A percentile compares a stretch with the other conserved stretches of the same genome.
phyloP scores from a whole-genome alignment of 1,284 basidiomycete species.

The Rhodotorula sp. region DNA sequence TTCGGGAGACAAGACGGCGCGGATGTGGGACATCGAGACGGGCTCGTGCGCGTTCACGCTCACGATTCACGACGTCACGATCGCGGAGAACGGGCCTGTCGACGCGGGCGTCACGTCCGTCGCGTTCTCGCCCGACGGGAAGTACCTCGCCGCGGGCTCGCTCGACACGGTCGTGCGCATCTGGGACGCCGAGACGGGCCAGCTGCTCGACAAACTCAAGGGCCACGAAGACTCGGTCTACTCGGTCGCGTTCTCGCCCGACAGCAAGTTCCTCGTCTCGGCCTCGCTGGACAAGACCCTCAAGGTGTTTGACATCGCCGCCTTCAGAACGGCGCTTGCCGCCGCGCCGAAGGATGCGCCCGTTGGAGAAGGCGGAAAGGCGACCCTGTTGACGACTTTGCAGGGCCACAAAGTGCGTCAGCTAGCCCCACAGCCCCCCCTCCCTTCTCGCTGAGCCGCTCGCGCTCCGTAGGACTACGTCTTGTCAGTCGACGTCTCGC shows the following conservation, averaged over 20 bases:
- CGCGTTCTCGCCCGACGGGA: conserved; percentile 75
- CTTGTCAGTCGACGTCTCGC: conserved; percentile 72
- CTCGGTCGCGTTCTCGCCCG: conserved; percentile 80
- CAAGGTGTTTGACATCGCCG: conserved; percentile 78
- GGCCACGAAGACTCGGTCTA: conserved; percentile 82
- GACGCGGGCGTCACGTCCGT: conserved; percentile 78
- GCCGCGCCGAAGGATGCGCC: conserved; percentile 42
- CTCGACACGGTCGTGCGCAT: conserved; percentile 81
- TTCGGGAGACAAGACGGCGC: conserved; percentile 82
- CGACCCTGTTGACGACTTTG: conserved; percentile 70
- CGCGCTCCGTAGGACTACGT: conserved; percentile 65
- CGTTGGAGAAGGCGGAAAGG: conserved; percentile 45
- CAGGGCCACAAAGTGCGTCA: conserved; percentile 77
- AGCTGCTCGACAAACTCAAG: conserved; percentile 68
- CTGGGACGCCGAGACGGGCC: conserved; percentile 74
- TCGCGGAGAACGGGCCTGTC: conserved; percentile 56
- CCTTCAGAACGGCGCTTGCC: conserved; percentile 49
- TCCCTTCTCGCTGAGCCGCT: too few relatives aligned
- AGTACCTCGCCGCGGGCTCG: conserved; percentile 75
- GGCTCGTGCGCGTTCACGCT: conserved; percentile 56
- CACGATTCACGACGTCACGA: conserved; percentile 53
- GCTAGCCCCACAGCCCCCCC: too few relatives aligned
- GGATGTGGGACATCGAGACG: conserved; percentile 78
- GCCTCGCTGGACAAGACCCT: conserved; percentile 83
- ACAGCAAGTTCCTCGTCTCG: conserved; percentile 70